A percentile compares a stretch with the other conserved stretches of the same genome.
Conservation (phyloP, 805 yeast genomes). For the Saccharomycopsis sp. region DNA sequence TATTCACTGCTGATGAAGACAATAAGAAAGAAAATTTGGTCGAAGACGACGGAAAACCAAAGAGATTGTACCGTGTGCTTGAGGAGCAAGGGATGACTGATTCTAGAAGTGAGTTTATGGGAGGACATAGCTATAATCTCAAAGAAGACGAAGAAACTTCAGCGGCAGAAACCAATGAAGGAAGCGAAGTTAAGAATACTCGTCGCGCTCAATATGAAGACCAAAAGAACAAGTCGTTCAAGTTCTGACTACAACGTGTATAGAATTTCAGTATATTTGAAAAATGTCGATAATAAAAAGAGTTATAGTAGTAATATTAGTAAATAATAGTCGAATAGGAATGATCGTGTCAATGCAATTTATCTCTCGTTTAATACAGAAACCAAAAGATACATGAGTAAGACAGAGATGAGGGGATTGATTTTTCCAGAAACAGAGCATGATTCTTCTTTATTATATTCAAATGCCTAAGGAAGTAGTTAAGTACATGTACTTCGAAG, state of each 20-base stretch:
- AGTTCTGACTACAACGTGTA: background rate
- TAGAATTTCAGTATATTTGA: too few relatives aligned
- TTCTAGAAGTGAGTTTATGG: slow-evolving; percentile 8
- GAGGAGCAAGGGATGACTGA: slow-evolving; percentile 10
- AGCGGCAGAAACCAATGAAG: slow-evolving; percentile 1
- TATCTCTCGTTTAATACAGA: too few relatives aligned
- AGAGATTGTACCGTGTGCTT: slow-evolving; percentile 16
- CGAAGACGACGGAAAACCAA: slow-evolving; percentile 6
- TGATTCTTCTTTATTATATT: background rate
- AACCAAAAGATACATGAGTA: background rate
- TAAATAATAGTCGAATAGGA: background rate
- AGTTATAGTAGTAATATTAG: background rate
- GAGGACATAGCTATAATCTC: slow-evolving; percentile 12
- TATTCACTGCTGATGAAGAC: background rate
- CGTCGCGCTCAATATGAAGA: background rate
- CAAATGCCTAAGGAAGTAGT: background rate
- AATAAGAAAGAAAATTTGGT: background rate
- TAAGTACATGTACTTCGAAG: background rate
- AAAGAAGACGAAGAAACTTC: background rate
- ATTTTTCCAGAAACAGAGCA: background rate
- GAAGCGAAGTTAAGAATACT: background rate
- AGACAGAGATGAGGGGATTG: background rate
- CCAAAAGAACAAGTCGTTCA: background rate
- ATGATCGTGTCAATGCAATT: background rate
- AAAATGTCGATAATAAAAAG: background rate